Evolutionary conservation across 164 flowering plant species (phyloP).

Genomic region (Buxus sempervirens): DNA sequence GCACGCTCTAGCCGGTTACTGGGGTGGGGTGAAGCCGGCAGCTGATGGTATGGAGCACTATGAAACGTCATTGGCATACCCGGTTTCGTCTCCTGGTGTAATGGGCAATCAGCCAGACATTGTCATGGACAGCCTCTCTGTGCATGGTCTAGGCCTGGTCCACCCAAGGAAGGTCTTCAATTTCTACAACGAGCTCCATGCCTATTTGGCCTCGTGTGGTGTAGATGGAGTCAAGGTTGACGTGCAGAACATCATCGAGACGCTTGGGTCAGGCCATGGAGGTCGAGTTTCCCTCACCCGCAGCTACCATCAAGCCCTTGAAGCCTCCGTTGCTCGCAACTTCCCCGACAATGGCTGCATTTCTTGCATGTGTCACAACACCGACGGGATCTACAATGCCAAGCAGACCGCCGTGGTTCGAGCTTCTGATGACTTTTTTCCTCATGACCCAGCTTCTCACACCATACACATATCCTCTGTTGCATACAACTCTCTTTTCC

Average conservation of each 20-base stretch:
- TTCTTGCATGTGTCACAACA: constrained; percentile 89
- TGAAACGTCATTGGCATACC: constrained; percentile 71
- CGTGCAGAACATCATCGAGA: constrained; percentile 88
- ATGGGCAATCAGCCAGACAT: constrained; percentile 85
- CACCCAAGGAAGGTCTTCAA: constrained; percentile 83
- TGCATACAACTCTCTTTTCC: constrained; percentile 88
- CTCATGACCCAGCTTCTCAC: constrained; percentile 95
- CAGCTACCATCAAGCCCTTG: constrained; percentile 82
- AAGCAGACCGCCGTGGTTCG: constrained; percentile 87
- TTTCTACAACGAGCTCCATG: constrained; percentile 91
- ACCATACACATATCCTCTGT: constrained; percentile 95
- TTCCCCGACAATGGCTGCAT: constrained; percentile 91
- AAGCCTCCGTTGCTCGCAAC: constrained; percentile 77
- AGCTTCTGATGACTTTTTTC: constrained; percentile 98
- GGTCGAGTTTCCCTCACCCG: constrained; percentile 90
- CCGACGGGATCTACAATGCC: constrained; percentile 85
- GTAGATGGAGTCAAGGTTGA: constrained; percentile 96
- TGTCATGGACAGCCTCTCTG: constrained; percentile 88
- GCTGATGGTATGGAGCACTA: constrained; percentile 88
- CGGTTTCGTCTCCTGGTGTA: constrained; percentile 82
- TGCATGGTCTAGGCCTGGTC: constrained; percentile 83
- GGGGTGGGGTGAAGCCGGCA: constrained; percentile 97
- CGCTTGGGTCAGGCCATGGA: constrained; percentile 90
- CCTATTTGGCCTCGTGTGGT: constrained; percentile 88
- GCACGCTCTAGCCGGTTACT: constrained; percentile 97